These are phyloP conservation scores for Aspergillus pseudoviridinutans DNA, from an alignment of 2,329 filamentous ascomycete genomes.

Conservation along the genomic window DNA sequence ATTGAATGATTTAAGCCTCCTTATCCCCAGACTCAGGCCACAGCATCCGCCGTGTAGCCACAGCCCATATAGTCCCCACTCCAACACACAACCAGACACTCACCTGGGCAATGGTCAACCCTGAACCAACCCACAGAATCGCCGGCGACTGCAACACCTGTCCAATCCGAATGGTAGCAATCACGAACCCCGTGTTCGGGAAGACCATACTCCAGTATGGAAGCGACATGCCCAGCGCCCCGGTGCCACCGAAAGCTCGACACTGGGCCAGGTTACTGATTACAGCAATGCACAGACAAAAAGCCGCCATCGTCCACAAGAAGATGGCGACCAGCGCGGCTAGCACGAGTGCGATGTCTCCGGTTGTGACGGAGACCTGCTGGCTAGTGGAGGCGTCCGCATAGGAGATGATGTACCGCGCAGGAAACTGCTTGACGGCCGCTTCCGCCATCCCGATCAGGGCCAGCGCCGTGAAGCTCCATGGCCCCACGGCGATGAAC, in stretches of 20 bases:
- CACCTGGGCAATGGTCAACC: conserved; percentile 10
- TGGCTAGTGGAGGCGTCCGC: conserved; percentile 10
- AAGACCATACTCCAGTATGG: conserved; percentile 31
- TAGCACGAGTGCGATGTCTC: conserved; percentile 37
- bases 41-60: neutral
- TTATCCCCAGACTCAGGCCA: neutral
- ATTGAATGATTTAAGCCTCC: too few species aligned
- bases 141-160: conserved; percentile 31
- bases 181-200: conserved; percentile 40
- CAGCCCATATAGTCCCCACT: neutral
- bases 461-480: conserved; percentile 42
- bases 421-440: conserved; percentile 27
- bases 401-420: conserved; percentile 25
- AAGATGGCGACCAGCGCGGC: conserved; percentile 43
- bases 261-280: conserved; percentile 29
- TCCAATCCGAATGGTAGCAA: conserved; percentile 42
- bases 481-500: conserved; percentile 51
- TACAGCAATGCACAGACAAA: conserved; percentile 47
- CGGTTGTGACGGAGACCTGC: conserved; percentile 22
- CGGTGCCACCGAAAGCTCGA: neutral
- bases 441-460: conserved; percentile 46
- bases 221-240: conserved; percentile 6
- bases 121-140: conserved; percentile 19
- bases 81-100: conserved; percentile 1
- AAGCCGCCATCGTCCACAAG: conserved; percentile 48